These are phyloP conservation scores for Madurella mycetomatis DNA, from an alignment of 2,329 filamentous ascomycete genomes.

Conservation along the genomic window DNA sequence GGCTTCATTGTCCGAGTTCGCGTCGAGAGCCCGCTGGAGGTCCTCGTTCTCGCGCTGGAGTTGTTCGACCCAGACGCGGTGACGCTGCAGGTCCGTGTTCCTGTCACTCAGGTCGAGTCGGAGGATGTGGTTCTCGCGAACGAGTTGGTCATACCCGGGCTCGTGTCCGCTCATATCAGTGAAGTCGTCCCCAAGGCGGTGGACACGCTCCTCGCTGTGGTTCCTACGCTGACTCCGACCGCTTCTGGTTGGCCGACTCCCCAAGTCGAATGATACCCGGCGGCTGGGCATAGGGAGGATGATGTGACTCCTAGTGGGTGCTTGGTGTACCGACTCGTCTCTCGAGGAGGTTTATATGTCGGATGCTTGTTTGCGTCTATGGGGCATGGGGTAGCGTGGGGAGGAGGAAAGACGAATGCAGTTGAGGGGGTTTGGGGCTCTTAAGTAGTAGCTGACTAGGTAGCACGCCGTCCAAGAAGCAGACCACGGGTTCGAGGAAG, in stretches of 20 bases:
- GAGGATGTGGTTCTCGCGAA: conserved; percentile 31
- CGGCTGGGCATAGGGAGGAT: not conserved
- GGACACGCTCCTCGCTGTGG: conserved; percentile 25
- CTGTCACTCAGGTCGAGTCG: conserved; percentile 34
- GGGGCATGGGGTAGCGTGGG: no score
- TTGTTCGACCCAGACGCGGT: conserved; percentile 33
- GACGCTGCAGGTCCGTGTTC: conserved; percentile 34
- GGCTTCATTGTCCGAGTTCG: conserved; percentile 28
- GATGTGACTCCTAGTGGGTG: no score
- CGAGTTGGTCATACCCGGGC: conserved; percentile 22
- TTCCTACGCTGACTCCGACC: not conserved
- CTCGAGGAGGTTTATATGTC: no score
- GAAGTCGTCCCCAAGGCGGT: conserved; percentile 26
- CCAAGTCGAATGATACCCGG: not conserved
- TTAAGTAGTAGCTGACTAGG: no score
- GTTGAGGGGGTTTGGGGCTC: no score
- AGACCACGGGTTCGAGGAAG: no score
- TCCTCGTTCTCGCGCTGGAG: conserved; percentile 36
- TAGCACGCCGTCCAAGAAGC: no score
- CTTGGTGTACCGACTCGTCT: no score
- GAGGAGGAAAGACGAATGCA: no score
- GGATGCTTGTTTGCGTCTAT: no score
- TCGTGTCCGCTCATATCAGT: conserved; percentile 21
- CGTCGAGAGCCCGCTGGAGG: conserved; percentile 34
- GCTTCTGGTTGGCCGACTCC: not conserved